Percentiles rank a stretch among this genome's conserved stretches.
Evolutionary conservation across 2,329 filamentous ascomycete species (phyloP).

Genomic region (Botrytis sinoallii): DNA sequence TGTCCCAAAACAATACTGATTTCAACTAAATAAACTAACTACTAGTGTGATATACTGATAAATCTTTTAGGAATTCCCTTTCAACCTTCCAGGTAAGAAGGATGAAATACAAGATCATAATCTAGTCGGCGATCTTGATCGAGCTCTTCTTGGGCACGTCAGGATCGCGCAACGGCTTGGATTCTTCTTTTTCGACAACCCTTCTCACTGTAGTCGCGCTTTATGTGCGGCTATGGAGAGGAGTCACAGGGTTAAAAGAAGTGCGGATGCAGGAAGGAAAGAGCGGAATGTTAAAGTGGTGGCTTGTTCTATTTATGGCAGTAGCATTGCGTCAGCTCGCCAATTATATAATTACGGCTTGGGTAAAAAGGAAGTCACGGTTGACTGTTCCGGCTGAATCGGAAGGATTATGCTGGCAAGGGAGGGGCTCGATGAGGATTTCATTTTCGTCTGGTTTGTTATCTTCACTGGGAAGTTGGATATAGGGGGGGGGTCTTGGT

Average conservation of each 20-base stretch:
- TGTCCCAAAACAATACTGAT: slow-evolving; percentile 7
- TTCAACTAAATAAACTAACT: neutral
- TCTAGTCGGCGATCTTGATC: slow-evolving; percentile 11
- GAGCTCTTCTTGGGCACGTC: slow-evolving; percentile 28
- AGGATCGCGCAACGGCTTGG: slow-evolving; percentile 52
- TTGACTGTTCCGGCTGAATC: neutral
- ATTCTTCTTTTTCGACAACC: slow-evolving; percentile 13
- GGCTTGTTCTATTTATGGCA: neutral
- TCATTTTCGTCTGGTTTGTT: neutral
- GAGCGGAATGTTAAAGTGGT: neutral
- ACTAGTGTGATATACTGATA: neutral
- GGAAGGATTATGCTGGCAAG: neutral
- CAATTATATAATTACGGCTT: neutral
- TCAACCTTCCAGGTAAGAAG: neutral
- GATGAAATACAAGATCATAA: slow-evolving; percentile 5
- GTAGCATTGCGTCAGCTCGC: neutral
- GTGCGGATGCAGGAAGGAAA: no score
- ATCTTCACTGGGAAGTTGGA: neutral
- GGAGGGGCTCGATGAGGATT: neutral
- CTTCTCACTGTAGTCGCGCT: slow-evolving; percentile 38
- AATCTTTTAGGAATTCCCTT: neutral
- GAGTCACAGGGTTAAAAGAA: slow-evolving; percentile 29
- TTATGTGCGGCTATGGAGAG: slow-evolving; percentile 51
- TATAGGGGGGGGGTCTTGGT: no score
- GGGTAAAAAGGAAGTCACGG: neutral